These are phyloP conservation scores for Venturia nashicola DNA, from an alignment of 2,329 filamentous ascomycete genomes.

Conservation along the genomic window DNA sequence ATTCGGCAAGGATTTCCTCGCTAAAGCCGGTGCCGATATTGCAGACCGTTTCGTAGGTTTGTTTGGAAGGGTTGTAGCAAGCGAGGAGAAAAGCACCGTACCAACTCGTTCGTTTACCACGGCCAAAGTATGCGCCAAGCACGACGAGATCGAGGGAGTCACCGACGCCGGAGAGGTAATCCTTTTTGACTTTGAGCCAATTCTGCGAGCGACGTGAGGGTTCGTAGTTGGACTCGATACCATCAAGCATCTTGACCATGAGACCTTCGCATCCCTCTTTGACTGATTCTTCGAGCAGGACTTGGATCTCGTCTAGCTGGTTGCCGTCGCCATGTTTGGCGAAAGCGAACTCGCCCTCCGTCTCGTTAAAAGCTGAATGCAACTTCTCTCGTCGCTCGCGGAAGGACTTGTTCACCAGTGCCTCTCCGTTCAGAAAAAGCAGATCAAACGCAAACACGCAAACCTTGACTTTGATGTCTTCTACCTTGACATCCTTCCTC, in stretches of 20 bases:
- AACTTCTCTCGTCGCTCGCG: slow-evolving; percentile 72
- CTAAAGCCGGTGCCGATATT: slow-evolving; percentile 98
- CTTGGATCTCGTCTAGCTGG: slow-evolving; percentile 87
- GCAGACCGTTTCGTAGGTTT: slow-evolving; percentile 90
- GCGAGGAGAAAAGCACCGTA: slow-evolving; percentile 94
- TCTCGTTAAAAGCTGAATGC: slow-evolving; percentile 56
- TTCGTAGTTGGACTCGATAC: slow-evolving; percentile 84
- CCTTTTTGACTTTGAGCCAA: slow-evolving; percentile 98
- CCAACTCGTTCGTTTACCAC: slow-evolving; percentile 87
- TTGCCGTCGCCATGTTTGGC: slow-evolving; percentile 78
- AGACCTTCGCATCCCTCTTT: slow-evolving; percentile 93
- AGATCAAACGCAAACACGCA: slow-evolving; percentile 96
- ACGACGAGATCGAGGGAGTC: slow-evolving; percentile 96
- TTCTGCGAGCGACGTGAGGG: slow-evolving; percentile 93
- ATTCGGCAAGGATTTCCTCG: slow-evolving; percentile 80
- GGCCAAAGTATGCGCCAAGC: slow-evolving; percentile 84
- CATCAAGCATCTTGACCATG: slow-evolving; percentile 99
- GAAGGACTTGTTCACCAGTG: slow-evolving; percentile 76
- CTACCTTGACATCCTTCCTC: slow-evolving; percentile 88
- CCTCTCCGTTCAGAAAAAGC: slow-evolving; percentile 80
- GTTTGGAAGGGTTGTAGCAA: slow-evolving; percentile 70
- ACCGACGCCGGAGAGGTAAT: slow-evolving; percentile 86
- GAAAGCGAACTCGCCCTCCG: slow-evolving; percentile 85
- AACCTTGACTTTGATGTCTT: slow-evolving; percentile 92
- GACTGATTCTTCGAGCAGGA: slow-evolving; percentile 83